A percentile compares a stretch with the other conserved stretches of the same genome.
phyloP scores from a whole-genome alignment of 192 early-diverging fungal species.

The Dispira simplex region DNA sequence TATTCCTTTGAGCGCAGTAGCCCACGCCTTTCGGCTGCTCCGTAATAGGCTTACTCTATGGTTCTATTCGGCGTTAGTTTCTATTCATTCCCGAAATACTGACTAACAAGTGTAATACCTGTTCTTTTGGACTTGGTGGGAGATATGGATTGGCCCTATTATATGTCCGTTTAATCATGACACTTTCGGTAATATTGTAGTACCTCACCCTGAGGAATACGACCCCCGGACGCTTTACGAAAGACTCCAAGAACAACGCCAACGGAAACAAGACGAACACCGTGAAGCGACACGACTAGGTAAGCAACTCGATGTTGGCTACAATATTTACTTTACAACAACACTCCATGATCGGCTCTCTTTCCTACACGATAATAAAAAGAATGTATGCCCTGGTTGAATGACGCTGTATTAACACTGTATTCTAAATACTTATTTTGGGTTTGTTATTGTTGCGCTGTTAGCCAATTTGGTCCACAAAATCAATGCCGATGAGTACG shows the following conservation, averaged over 20 bases:
- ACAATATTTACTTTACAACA: background rate
- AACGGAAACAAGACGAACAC: slow-evolving; percentile 35
- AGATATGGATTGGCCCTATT: background rate
- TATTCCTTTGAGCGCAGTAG: too few relatives aligned
- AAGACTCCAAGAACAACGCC: slow-evolving; percentile 39
- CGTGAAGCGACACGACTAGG: slow-evolving; percentile 36
- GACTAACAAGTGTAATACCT: background rate
- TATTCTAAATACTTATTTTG: background rate
- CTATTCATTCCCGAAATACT: background rate
- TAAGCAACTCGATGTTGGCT: slow-evolving; percentile 1
- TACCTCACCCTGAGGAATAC: slow-evolving; percentile 23
- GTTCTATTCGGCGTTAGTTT: too few relatives aligned
- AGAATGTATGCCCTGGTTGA: background rate
- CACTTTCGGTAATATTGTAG: background rate
- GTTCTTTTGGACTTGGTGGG: background rate
- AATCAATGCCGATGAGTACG: slow-evolving; percentile 42
- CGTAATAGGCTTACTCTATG: too few relatives aligned
- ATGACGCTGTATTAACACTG: too few relatives aligned
- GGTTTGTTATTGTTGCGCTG: background rate
- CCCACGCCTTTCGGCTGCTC: too few relatives aligned
- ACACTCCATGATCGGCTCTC: background rate
- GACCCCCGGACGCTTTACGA: slow-evolving; percentile 47
- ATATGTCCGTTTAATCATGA: background rate
- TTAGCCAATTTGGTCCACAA: slow-evolving; percentile 36
- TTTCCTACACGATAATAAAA: background rate